Evolutionary conservation across 768 basidiomycete species (phyloP).

Genomic region (Tricholoma flavovirens): DNA sequence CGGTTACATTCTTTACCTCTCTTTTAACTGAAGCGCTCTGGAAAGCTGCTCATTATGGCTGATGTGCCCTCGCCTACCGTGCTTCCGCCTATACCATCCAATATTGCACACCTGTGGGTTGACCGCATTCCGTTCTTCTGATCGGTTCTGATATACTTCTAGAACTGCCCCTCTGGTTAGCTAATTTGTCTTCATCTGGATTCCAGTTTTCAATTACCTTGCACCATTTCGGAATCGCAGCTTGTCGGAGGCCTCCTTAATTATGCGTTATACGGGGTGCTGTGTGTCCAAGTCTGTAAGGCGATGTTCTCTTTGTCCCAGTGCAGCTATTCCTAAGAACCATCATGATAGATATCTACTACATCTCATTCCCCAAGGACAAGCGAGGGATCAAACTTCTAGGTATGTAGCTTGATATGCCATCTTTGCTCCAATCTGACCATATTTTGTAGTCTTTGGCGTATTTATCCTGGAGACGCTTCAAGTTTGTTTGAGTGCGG

Average conservation of each 20-base stretch:
- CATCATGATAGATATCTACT: constrained; percentile 19
- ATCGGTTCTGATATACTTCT: background rate
- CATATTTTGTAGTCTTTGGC: constrained; percentile 15
- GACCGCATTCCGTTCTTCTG: background rate
- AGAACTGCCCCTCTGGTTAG: constrained; percentile 4
- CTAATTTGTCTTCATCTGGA: background rate
- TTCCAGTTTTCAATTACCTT: background rate
- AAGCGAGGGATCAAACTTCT: constrained; percentile 12
- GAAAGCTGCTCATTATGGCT: background rate
- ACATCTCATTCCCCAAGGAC: constrained; percentile 17
- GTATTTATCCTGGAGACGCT: constrained; percentile 17
- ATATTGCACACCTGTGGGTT: background rate
- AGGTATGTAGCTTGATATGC: constrained; percentile 8
- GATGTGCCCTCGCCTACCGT: background rate
- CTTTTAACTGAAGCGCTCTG: no score
- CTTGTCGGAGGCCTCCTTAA: constrained; percentile 16
- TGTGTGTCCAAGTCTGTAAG: constrained; percentile 24
- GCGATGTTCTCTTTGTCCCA: background rate
- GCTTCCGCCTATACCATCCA: background rate
- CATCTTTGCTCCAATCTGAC: no score
- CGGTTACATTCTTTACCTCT: no score
- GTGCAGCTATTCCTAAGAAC: background rate
- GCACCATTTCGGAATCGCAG: background rate
- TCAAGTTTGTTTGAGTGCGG: constrained; percentile 19
- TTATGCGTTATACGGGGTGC: constrained; percentile 21